These are phyloP conservation scores for Emergomyces orientalis DNA, from an alignment of 2,329 filamentous ascomycete genomes.

Conservation along the genomic window DNA sequence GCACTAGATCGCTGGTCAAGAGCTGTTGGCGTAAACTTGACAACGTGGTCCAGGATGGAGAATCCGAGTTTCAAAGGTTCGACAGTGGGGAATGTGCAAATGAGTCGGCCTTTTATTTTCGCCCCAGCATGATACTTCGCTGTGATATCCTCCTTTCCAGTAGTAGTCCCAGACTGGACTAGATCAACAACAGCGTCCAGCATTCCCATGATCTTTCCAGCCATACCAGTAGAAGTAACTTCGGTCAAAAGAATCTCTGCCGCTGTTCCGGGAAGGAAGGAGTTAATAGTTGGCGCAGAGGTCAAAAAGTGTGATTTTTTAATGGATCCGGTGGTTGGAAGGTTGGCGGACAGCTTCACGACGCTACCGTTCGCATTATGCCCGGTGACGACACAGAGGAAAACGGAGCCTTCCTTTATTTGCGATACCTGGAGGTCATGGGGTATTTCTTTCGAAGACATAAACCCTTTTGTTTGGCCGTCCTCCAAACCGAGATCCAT, in stretches of 20 bases:
- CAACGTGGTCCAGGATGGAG: slow-evolving; percentile 76
- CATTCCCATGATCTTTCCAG: slow-evolving; percentile 85
- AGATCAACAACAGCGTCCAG: slow-evolving; percentile 84
- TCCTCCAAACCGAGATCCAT: slow-evolving; percentile 80
- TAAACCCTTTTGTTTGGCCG: slow-evolving; percentile 59
- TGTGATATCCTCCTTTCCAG: slow-evolving; percentile 59
- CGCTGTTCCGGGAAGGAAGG: slow-evolving; percentile 84
- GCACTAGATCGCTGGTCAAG: slow-evolving; percentile 27
- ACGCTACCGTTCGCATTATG: slow-evolving; percentile 71
- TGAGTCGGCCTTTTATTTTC: slow-evolving; percentile 75
- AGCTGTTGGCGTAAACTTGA: slow-evolving; percentile 46
- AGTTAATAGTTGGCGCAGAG: slow-evolving; percentile 76
- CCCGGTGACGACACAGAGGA: slow-evolving; percentile 71
- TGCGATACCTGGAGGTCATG: slow-evolving; percentile 53
- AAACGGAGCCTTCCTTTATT: slow-evolving; percentile 72
- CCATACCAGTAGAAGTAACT: slow-evolving; percentile 62
- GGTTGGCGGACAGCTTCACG: slow-evolving; percentile 71
- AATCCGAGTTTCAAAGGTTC: slow-evolving; percentile 78
- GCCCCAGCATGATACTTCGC: slow-evolving; percentile 73
- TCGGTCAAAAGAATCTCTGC: slow-evolving; percentile 78
- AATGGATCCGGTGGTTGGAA: slow-evolving; percentile 57
- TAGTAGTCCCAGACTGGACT: slow-evolving; percentile 73
- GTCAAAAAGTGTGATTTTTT: slow-evolving; percentile 57
- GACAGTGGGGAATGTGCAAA: slow-evolving; percentile 74
- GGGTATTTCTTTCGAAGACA: slow-evolving; percentile 74